Evolutionary conservation across 352 stramenopile genomes (phyloP).

Genomic region (Globisporangium cystogenes): DNA sequence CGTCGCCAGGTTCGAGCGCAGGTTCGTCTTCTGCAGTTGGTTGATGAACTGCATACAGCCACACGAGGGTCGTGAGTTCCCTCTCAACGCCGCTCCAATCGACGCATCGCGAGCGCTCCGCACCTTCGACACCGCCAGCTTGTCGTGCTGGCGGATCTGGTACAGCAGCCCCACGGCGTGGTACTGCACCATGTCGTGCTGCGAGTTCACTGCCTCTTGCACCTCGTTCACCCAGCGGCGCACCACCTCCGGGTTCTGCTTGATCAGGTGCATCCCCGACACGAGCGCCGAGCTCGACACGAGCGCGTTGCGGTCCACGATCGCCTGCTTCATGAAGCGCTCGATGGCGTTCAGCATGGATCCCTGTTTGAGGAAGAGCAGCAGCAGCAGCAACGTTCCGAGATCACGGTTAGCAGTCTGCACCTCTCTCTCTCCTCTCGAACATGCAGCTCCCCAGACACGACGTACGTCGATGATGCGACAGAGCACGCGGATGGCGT

Average conservation of each 20-base stretch:
- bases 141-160: conserved; percentile 98
- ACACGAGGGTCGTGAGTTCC: not conserved
- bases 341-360: conserved; percentile 91
- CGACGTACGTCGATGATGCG: conserved; percentile 89
- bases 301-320: conserved; percentile 97
- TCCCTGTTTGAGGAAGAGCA: conserved; percentile 15
- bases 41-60: conserved; percentile 46
- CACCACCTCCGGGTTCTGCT: conserved; percentile 90
- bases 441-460: not conserved
- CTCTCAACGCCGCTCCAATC: too few species aligned
- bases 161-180: conserved; percentile 98
- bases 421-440: too few species aligned
- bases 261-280: conserved; percentile 94
- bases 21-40: conserved; percentile 91
- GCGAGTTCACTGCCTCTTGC: conserved; percentile 94
- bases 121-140: conserved; percentile 96
- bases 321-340: conserved; percentile 98
- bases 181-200: conserved; percentile 99
- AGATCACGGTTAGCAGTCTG: not conserved
- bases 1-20: conserved; percentile 93
- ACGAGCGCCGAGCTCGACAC: conserved; percentile 97
- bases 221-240: conserved; percentile 97
- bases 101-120: not conserved
- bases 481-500: conserved; percentile 97
- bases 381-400: not conserved